Percentiles rank a stretch among this genome's conserved stretches.
These are phyloP conservation scores for Trapa bicornis DNA, from an alignment of 345 rosid genomes.

Conservation along the genomic window DNA sequence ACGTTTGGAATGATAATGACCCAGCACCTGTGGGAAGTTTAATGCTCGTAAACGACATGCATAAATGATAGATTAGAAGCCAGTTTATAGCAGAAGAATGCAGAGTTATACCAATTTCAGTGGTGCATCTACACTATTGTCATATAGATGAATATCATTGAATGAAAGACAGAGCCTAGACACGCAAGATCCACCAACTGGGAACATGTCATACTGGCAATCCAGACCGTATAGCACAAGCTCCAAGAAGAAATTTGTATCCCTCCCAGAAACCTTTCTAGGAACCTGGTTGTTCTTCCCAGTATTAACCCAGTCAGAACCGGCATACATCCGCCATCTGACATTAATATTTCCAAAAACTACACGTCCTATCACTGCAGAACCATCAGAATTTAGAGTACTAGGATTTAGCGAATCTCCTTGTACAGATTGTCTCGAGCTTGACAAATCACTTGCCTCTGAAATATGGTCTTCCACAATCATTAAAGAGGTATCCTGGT, in stretches of 20 bases:
- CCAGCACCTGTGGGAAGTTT: conserved; percentile 46
- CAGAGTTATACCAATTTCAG: conserved; percentile 56
- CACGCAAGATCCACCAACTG: conserved; percentile 43
- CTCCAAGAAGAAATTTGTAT: conserved; percentile 51
- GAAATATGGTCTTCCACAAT: conserved; percentile 72
- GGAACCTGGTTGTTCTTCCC: conserved; percentile 17
- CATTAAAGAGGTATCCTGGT: conserved; percentile 36
- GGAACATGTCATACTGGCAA: conserved; percentile 48
- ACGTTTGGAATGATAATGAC: conserved; percentile 66
- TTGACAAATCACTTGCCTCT: conserved; percentile 39
- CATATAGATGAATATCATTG: conserved; percentile 65
- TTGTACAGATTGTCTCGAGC: conserved; percentile 27
- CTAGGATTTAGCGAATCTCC: conserved; percentile 25
- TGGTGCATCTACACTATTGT: conserved; percentile 62
- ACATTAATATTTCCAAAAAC: conserved; percentile 45
- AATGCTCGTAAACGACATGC: conserved; percentile 2
- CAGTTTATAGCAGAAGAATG: conserved; percentile 7
- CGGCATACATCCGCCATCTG: conserved; percentile 75
- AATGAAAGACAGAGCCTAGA: conserved; percentile 59
- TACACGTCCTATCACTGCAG: conserved; percentile 40
- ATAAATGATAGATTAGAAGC: conserved; percentile 1
- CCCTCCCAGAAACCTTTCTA: conserved; percentile 31
- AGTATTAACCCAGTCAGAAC: conserved; percentile 61
- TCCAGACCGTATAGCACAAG: conserved; percentile 51
- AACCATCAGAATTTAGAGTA: conserved; percentile 22